Conservation (phyloP, 2,329 filamentous ascomycete species). For the Pyrenochaeta sp. region DNA sequence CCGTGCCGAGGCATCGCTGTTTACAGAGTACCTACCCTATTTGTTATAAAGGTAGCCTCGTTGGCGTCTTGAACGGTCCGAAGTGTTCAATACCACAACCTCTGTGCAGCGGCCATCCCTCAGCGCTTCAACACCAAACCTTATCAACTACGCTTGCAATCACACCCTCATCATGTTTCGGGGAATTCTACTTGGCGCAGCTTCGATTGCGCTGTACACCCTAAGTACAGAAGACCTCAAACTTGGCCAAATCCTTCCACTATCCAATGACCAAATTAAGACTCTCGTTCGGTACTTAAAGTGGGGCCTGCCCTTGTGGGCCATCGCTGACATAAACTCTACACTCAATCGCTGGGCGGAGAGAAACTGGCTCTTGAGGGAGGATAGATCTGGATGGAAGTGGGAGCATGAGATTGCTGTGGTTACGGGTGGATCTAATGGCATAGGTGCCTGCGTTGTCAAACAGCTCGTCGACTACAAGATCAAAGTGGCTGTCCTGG, state of each 20-base stretch:
- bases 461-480: slow-evolving; percentile 40
- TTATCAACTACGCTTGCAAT: slow-evolving; percentile 5
- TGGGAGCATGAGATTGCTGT: slow-evolving; percentile 45
- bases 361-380: slow-evolving; percentile 50
- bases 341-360: slow-evolving; percentile 40
- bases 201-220: slow-evolving; percentile 23
- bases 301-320: slow-evolving; percentile 31
- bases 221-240: slow-evolving; percentile 31
- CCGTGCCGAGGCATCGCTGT: too few relatives aligned
- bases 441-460: slow-evolving; percentile 45
- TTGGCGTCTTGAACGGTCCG: too few relatives aligned
- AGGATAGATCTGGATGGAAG: slow-evolving; percentile 37
- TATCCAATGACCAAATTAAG: slow-evolving; percentile 34
- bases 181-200: slow-evolving; percentile 22
- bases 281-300: slow-evolving; percentile 32
- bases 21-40: too few relatives aligned
- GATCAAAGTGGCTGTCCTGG: slow-evolving; percentile 46
- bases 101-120: too few relatives aligned
- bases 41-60: too few relatives aligned
- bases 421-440: slow-evolving; percentile 46
- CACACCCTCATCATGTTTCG: slow-evolving; percentile 26
- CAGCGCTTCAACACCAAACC: too few relatives aligned
- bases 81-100: too few relatives aligned
- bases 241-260: slow-evolving; percentile 19
- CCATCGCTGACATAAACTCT: slow-evolving; percentile 35